Percentiles rank a stretch among this genome's conserved stretches.
Evolutionary conservation across 192 early-diverging fungal genomes (phyloP).

Genomic region (Cladochytrium replicatum): DNA sequence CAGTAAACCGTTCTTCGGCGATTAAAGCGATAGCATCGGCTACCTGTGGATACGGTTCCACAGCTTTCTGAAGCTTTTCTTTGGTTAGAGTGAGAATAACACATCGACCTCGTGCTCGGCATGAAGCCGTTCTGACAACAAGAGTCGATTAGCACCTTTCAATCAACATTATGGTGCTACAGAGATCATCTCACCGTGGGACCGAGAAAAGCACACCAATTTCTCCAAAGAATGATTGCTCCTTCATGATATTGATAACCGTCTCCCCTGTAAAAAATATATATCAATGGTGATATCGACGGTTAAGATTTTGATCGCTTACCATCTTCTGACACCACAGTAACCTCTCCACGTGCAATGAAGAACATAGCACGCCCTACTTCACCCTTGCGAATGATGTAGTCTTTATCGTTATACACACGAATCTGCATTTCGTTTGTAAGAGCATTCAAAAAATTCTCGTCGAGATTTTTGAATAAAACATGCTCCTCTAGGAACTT

Average conservation of each 20-base stretch:
- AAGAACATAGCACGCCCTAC: constrained; percentile 51
- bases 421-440: constrained; percentile 36
- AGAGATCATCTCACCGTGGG: constrained; percentile 30
- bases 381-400: constrained; percentile 45
- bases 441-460: constrained; percentile 29
- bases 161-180: neutral
- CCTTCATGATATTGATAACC: constrained; percentile 42
- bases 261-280: constrained; percentile 27
- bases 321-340: constrained; percentile 50
- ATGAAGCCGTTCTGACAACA: constrained; percentile 37
- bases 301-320: neutral
- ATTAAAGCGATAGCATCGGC: constrained; percentile 29
- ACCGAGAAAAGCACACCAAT: constrained; percentile 65
- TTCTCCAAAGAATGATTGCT: constrained; percentile 70
- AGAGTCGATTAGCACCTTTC: neutral
- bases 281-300: neutral
- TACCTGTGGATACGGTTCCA: constrained; percentile 32
- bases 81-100: constrained; percentile 42
- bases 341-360: constrained; percentile 35
- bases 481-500: constrained; percentile 34
- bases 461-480: constrained; percentile 32
- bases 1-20: constrained; percentile 39
- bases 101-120: constrained; percentile 35
- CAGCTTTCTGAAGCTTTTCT: constrained; percentile 26
- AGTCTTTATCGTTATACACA: constrained; percentile 30